phyloP scores from a whole-genome alignment of 768 basidiomycete species.

The Boletus pseudo-olivaceus region DNA sequence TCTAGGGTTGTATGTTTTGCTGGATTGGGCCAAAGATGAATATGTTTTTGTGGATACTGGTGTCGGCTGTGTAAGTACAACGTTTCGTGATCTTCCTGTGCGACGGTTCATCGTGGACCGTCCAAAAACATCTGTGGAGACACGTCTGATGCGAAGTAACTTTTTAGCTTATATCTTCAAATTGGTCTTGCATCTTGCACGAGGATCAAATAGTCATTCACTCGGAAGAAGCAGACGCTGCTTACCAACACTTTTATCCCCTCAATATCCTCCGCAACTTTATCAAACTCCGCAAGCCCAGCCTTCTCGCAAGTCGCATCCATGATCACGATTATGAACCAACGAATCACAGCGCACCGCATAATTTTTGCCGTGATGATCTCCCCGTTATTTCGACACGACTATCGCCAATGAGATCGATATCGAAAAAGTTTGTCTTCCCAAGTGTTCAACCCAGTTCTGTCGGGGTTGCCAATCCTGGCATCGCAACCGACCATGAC shows the following conservation, averaged over 20 bases:
- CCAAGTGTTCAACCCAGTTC: slow-evolving; percentile 28
- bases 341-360: slow-evolving; percentile 1
- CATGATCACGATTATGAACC: slow-evolving; percentile 5
- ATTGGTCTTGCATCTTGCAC: slow-evolving; percentile 74
- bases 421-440: slow-evolving; percentile 53
- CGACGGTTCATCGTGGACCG: slow-evolving; percentile 4
- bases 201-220: slow-evolving; percentile 70
- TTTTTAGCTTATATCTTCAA: slow-evolving; percentile 57
- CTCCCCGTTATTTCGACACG: slow-evolving; percentile 42
- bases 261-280: slow-evolving; percentile 34
- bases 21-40: slow-evolving; percentile 62
- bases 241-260: slow-evolving; percentile 70
- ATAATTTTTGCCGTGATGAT: slow-evolving; percentile 21
- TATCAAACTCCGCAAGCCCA: slow-evolving; percentile 23
- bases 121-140: background rate
- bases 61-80: slow-evolving; percentile 61
- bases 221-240: slow-evolving; percentile 63
- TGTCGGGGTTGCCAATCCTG: background rate
- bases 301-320: slow-evolving; percentile 11
- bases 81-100: background rate
- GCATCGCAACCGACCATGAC: background rate
- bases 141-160: slow-evolving; percentile 1
- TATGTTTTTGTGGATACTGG: slow-evolving; percentile 74
- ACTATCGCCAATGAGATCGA: slow-evolving; percentile 43
- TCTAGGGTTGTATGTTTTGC: slow-evolving; percentile 59